Base-by-base conservation (phyloP, 2,329 filamentous ascomycete genomes). In the Cladophialophora carrionii region DNA sequence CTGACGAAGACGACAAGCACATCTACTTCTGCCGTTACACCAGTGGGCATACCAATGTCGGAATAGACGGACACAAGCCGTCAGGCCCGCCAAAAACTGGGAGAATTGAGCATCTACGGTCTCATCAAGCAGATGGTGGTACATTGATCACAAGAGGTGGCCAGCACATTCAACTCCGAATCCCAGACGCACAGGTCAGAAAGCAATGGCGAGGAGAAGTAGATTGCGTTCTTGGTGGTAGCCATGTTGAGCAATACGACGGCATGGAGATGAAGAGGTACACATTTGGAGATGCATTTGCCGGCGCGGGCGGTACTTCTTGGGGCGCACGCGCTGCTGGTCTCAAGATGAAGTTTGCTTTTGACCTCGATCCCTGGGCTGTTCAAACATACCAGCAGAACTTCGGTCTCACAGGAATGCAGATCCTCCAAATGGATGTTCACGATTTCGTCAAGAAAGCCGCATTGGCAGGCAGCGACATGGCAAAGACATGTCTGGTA, bases 211-310 rank as follows among this genome's bases (percentile, higher is more conserved):
- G 63, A n/a, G 63, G 57, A 29, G n/a, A 31, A 8, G 61, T 24
- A n/a, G 31, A 59, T 34, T 31, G 20, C 24, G 22, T 20, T 7
- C 54, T 57, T 14, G 24, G 24, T 8, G 41, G 46, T 53, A 63
- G 53, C 26, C 31, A 63, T 17, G 22, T 12, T 7, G 31, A 52
- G 3, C 14, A 48, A 0, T 12, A 4, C 10, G 17, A 51, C 41
- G 41, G 41, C n/a, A 17, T 43, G n/a, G 1, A 24, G 29, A 29
- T 20, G 26, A 14, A 67, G 53, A 80, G 78, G 46, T 91, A 91
- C 66, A 90, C 87, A 0, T 85, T 88, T 26, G 89, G 86, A 1
- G 91, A 95, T 72, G 82, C 84, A 0, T 95, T 91, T 68, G 89
- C 86, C 37, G 90, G 91, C 1, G 89, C 85, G 1, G 90, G 91